Base-by-base conservation (phyloP, 2,329 filamentous ascomycete species). In the Calonectria henricotiae region DNA sequence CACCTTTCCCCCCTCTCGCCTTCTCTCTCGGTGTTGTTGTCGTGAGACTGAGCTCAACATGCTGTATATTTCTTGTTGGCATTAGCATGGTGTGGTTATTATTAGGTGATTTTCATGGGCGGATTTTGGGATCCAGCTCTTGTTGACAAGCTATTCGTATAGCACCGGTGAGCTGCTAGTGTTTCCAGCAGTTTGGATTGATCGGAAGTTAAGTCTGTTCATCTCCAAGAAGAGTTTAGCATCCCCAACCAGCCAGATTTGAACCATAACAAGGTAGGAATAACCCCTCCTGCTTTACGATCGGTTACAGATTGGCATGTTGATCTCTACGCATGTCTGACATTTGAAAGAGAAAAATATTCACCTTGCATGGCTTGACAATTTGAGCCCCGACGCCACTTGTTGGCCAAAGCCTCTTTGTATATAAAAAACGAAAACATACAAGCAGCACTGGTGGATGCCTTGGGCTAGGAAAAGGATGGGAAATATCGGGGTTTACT, bases 281-380 rank as follows among this genome's bases (percentile, higher is more conserved):
- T n/a, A 25, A 43, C 20, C n/a, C 35, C 44, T 49, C 13, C n/a
- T 17, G 20, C n/a, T 9, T 27, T 39, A 25, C 23, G 55, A 41
- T 61, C 35, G 35, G 25, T n/a, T 43, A 37, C 43, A 51, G 64
- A 61, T 61, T 23, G 51, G 9, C 41, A n/a, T 43, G 64, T n/a
- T 35, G 64, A 67, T 51, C 55, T 25, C 47, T 23, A 35, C 25
- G 35, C 20, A 49, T 51, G 43, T 61, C 17, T 43, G 39, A 20
- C n/a, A 51, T 49, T 37, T 20, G 20, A 20, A 20, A 20, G 17
- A 25, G 11, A 43, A 23, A 25, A 43, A 30, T 5, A 30, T 30
- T 15, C 30, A 25, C 43, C 23, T 12, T 51, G 54, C 64, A 35
- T 67, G 32, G n/a, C 4, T 17, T 43, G 30, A 20, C 44, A 61